Base-by-base conservation (phyloP, 139 green algal genomes). In the Zygnema circumcarinatum region DNA sequence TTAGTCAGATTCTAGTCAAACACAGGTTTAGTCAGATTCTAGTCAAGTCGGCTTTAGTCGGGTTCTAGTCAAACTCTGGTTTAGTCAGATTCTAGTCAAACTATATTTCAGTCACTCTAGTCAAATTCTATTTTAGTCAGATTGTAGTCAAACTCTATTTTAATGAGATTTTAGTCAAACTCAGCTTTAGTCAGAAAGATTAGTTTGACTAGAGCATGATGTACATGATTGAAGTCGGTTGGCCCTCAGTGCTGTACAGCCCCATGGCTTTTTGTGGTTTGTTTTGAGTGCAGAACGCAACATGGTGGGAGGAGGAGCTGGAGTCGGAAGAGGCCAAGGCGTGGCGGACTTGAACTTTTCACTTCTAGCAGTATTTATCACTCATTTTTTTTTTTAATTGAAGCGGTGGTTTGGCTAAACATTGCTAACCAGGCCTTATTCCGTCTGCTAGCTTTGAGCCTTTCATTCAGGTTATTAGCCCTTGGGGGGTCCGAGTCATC, bases 221-320 rank as follows among this genome's bases (percentile, higher is more conserved):
- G 7, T 54, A 41, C 80, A 52, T 41, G 76, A 36, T 68, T 29
- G n/a, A 21, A 42, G 22, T 83, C n/a, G n/a, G n/a, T n/a, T n/a
- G n/a, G n/a, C n/a, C n/a, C n/a, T n/a, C n/a, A n/a, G n/a, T n/a
- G n/a, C n/a, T n/a, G n/a, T n/a, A n/a, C n/a, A n/a, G n/a, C n/a
- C n/a, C n/a, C n/a, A n/a, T n/a, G n/a, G n/a, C n/a, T n/a, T n/a
- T n/a, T n/a, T n/a, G 0, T 3, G 16, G 29, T 29, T 0, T 83
- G 0, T 25, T 0, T 79, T 69, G 76, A 40, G 39, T 81, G 62
- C 62, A 87, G 81, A 87, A 29, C 29, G n/a, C 74, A 29, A 87
- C 81, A 16, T 87, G 81, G 81, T 87, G 81, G 81, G 81, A 87
- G 56, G 81, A 87, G 33, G 22, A 87, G 25, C 35, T 31, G 7